Base-by-base conservation (phyloP, 352 stramenopile species). In the Phytophthora pistaciae region DNA sequence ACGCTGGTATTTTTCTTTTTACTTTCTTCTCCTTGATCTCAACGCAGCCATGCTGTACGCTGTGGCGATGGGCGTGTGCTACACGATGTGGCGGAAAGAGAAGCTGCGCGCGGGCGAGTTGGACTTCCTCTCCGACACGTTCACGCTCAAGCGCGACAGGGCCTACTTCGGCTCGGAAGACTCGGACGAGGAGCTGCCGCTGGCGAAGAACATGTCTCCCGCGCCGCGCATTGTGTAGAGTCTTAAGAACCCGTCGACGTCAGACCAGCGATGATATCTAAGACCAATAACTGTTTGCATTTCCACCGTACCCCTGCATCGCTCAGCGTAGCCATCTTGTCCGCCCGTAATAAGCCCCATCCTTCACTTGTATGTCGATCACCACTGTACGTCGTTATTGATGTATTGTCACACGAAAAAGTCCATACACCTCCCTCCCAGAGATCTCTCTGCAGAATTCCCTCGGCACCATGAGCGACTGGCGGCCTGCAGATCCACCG, bases 171-270 rank as follows among this genome's bases (percentile, higher is more conserved):
- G 84, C 53, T 79, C 88, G 2, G 84, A 88, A 52, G 84, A 94
- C 66, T 91, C 87, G 40, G 84, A 94, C 31, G 87, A 92, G 42
- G 83, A 91, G 27, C 70, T 92, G 38, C 84, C 87, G 27, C 73
- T 94, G 20, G 79, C 83, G 25, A 75, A 85, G 60, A 85, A 92
- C 72, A 91, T 85, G 80, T 92, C 87, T 3, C 87, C 87, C 10
- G 64, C 67, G 66, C 70, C 74, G 11, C 62, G 66, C 13, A 68
- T 78, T 65, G 62, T 75, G 42, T 77, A 79, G 58, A 66, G 3
- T 64, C 25, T 66, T 54, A 8, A 16, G 62, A n/a, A 21, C 23
- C 59, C 25, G 42, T 71, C 56, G 10, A 56, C 42, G 48, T 57
- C 60, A 55, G 33, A 48, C 36, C 50, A 77, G 60, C 56, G 40